Percentiles rank a stretch among this genome's conserved stretches.
Conservation (phyloP, 805 yeast genomes). For the Candida chauliodis region DNA sequence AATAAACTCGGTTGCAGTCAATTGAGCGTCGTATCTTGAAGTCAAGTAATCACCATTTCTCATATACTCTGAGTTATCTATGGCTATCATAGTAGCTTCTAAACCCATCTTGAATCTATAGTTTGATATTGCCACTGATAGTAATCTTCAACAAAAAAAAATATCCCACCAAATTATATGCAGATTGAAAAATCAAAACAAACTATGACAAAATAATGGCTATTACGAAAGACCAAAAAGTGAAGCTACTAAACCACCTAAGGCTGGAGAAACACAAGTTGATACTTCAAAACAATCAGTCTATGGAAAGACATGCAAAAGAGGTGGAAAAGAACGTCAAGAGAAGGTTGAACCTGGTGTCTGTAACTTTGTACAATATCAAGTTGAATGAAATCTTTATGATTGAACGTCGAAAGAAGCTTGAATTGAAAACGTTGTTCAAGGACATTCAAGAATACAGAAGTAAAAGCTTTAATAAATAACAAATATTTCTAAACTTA, state of each 20-base stretch:
- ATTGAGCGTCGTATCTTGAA: constrained; percentile 86
- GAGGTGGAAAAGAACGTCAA: constrained; percentile 33
- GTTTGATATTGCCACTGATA: constrained; percentile 6
- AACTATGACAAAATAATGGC: constrained; percentile 12
- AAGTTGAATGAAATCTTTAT: constrained; percentile 41
- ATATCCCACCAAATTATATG: not conserved
- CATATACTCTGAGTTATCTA: constrained; percentile 95
- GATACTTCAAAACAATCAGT: constrained; percentile 21
- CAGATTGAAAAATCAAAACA: not conserved
- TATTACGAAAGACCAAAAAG: constrained; percentile 33
- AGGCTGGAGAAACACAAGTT: constrained; percentile 19
- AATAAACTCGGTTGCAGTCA: constrained; percentile 81
- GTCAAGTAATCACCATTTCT: constrained; percentile 93
- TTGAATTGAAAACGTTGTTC: constrained; percentile 29
- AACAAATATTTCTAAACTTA: constrained; percentile 2
- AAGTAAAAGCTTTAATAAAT: constrained; percentile 2
- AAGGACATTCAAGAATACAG: constrained; percentile 16
- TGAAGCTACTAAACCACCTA: constrained; percentile 28
- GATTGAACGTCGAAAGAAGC: constrained; percentile 40
- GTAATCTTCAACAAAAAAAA: constrained; percentile 5
- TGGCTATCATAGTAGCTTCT: constrained; percentile 93
- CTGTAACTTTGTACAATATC: constrained; percentile 48
- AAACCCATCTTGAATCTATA: constrained; percentile 60
- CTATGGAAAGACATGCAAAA: constrained; percentile 20
- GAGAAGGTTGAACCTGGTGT: constrained; percentile 43